Evolutionary conservation across 148 eudicot species (phyloP).

Genomic region (Linanthus parryae): DNA sequence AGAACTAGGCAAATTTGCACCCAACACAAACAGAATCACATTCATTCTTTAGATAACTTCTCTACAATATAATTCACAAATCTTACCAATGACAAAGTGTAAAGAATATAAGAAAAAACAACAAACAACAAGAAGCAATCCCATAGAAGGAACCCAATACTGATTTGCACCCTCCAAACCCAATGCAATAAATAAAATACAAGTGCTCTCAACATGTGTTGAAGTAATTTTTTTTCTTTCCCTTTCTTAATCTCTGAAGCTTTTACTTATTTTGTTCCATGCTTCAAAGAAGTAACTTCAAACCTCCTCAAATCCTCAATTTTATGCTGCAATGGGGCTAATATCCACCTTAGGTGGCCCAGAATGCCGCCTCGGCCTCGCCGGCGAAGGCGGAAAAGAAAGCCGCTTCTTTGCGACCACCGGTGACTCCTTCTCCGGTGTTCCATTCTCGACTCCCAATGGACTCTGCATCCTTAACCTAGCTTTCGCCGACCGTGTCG

Average conservation of each 20-base stretch:
- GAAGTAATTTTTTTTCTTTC: slow-evolving; percentile 1
- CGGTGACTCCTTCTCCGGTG: slow-evolving; percentile 35
- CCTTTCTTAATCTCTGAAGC: background rate
- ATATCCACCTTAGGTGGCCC: slow-evolving; percentile 38
- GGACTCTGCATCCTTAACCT: slow-evolving; percentile 41
- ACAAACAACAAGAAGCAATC: background rate
- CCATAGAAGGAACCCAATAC: background rate
- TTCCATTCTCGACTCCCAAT: slow-evolving; percentile 36
- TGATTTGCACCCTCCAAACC: slow-evolving; percentile 10
- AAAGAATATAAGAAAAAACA: background rate
- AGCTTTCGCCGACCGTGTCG: slow-evolving; percentile 71
- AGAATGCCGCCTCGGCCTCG: slow-evolving; percentile 52
- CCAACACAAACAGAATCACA: background rate
- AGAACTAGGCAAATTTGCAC: background rate
- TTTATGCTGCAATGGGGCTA: slow-evolving; percentile 5
- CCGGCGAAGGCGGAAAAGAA: slow-evolving; percentile 65
- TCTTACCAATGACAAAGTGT: slow-evolving; percentile 2
- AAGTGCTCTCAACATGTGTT: background rate
- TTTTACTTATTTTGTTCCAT: slow-evolving; percentile 2
- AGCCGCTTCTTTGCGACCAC: slow-evolving; percentile 55
- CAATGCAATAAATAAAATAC: slow-evolving; percentile 7
- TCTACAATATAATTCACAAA: slow-evolving; percentile 1
- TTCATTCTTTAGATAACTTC: slow-evolving; percentile 1
- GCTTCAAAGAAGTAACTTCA: slow-evolving; percentile 2
- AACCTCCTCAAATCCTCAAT: slow-evolving; percentile 12